These are phyloP conservation scores for Arthroderma uncinatum DNA, from an alignment of 2,329 filamentous ascomycete genomes.

Conservation along the genomic window DNA sequence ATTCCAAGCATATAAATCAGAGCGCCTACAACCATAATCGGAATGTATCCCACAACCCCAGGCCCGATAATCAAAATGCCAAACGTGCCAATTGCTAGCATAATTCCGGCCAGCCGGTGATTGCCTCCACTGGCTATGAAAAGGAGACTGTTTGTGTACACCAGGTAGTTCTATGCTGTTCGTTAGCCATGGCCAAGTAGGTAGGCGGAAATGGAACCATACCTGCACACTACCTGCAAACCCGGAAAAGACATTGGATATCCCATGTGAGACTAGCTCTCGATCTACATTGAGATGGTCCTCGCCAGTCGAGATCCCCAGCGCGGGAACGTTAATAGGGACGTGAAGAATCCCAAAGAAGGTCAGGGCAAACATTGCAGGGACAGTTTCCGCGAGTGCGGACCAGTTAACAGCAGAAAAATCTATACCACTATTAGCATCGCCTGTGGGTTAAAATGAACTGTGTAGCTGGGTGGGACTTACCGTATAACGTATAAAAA, in stretches of 20 bases:
- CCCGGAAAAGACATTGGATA: slow-evolving; percentile 86
- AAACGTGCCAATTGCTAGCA: slow-evolving; percentile 70
- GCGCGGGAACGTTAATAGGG: slow-evolving; percentile 90
- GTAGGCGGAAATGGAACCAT: slow-evolving; percentile 9
- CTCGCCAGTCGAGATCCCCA: slow-evolving; percentile 81
- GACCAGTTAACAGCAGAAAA: slow-evolving; percentile 72
- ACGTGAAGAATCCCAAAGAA: slow-evolving; percentile 97
- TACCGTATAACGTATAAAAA: slow-evolving; percentile 91
- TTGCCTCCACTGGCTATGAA: slow-evolving; percentile 90
- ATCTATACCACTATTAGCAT: slow-evolving; percentile 40
- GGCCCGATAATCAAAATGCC: slow-evolving; percentile 78
- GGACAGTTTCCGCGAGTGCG: slow-evolving; percentile 71
- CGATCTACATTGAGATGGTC: slow-evolving; percentile 85
- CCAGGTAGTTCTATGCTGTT: slow-evolving; percentile 70
- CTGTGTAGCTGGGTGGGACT: slow-evolving; percentile 26
- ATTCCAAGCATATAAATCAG: slow-evolving; percentile 93
- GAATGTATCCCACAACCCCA: slow-evolving; percentile 81
- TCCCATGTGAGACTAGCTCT: slow-evolving; percentile 82
- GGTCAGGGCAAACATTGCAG: slow-evolving; percentile 90
- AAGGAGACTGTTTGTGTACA: slow-evolving; percentile 94
- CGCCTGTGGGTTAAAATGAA: slow-evolving; percentile 6
- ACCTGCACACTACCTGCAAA: slow-evolving; percentile 71
- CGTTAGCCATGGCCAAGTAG: slow-evolving; percentile 10
- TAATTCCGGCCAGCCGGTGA: slow-evolving; percentile 70
- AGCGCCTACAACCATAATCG: slow-evolving; percentile 91